A percentile compares a stretch with the other conserved stretches of the same genome.
phyloP scores from a whole-genome alignment of 2,329 filamentous ascomycete species.

The Fusarium annulatum region DNA sequence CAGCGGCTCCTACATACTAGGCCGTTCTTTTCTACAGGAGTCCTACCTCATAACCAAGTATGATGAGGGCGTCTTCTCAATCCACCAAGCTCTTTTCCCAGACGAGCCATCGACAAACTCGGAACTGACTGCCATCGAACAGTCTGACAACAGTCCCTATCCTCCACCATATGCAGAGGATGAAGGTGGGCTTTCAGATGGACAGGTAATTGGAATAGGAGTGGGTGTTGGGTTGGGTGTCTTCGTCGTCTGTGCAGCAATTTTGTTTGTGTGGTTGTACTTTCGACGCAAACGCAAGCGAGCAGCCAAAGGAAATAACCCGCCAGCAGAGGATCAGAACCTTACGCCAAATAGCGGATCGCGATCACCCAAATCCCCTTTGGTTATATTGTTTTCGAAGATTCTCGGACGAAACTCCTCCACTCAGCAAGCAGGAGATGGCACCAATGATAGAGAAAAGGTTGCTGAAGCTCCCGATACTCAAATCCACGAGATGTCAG shows the following conservation, averaged over 20 bases:
- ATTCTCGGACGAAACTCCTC: constrained; percentile 53
- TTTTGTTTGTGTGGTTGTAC: constrained; percentile 49
- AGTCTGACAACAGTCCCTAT: constrained; percentile 59
- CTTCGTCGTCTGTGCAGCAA: constrained; percentile 45
- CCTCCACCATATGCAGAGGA: constrained; percentile 47
- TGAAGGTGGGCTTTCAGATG: constrained; percentile 51
- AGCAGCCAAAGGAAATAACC: constrained; percentile 35
- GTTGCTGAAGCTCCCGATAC: constrained; percentile 54
- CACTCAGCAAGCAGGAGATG: constrained; percentile 38
- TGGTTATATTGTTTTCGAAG: constrained; percentile 53
- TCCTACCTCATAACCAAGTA: constrained; percentile 69
- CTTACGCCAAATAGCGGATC: constrained; percentile 49
- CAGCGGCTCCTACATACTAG: constrained; percentile 68
- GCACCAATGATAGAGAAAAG: constrained; percentile 38
- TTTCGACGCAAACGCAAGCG: constrained; percentile 49
- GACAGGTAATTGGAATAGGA: constrained; percentile 59
- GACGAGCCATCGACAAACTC: constrained; percentile 53
- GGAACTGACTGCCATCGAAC: constrained; percentile 56
- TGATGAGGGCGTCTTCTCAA: constrained; percentile 62
- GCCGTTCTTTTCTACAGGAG: constrained; percentile 77
- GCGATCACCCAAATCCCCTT: constrained; percentile 39
- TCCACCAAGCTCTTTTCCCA: constrained; percentile 68
- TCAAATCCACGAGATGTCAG: constrained; percentile 65
- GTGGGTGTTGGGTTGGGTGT: constrained; percentile 57
- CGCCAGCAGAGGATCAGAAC: constrained; percentile 51